Base-by-base conservation (phyloP, 164 flowering plant species). In the Magnolia officinalis region DNA sequence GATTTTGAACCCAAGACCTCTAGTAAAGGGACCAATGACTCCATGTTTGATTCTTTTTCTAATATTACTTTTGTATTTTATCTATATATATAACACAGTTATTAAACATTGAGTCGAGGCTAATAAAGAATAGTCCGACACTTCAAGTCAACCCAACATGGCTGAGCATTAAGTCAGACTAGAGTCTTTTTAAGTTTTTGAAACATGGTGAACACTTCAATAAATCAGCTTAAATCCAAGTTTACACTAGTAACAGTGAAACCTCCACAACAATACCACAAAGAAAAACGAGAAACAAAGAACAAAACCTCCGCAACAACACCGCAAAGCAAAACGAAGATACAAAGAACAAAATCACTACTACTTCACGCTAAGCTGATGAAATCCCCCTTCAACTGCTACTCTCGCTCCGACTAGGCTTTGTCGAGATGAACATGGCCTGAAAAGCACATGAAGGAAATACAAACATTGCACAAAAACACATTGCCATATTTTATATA, bases 331-430 rank as follows among this genome's bases (percentile, higher is more conserved):
- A 55, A 11, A 11, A 14, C 10, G 61, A 52, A 55, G 11, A 55
- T 13, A 55, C 61, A 11, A 14, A 16, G 16, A 55, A 14, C 61
- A 11, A 55, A 55, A 37, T 23, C 71, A 68, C 20, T 19, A 1
- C 2, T 37, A 6, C 71, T 14, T 68, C 20, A 29, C 11, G 6
- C 1, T 8, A 65, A 16, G 19, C 16, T 11, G 29, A 11, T 6
- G 45, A 37, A 37, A 37, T 37, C 6, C 45, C 20, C 16, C 37
- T 31, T 18, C 31, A 37, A 68, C 6, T 21, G 6, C 23, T 18
- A 49, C 72, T 59, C 67, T 78, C 80, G 67, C 82, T 80, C 79
- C 80, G 77, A 50, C 14, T 75, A 24, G 82, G 82, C 73, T 77
- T 80, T 8, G 74, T 52, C 16, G 82, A 74, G 51, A 65, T 55